Evolutionary conservation across 495 filamentous ascomycete species (phyloP).

Genomic region (Talaromyces stipitatus): DNA sequence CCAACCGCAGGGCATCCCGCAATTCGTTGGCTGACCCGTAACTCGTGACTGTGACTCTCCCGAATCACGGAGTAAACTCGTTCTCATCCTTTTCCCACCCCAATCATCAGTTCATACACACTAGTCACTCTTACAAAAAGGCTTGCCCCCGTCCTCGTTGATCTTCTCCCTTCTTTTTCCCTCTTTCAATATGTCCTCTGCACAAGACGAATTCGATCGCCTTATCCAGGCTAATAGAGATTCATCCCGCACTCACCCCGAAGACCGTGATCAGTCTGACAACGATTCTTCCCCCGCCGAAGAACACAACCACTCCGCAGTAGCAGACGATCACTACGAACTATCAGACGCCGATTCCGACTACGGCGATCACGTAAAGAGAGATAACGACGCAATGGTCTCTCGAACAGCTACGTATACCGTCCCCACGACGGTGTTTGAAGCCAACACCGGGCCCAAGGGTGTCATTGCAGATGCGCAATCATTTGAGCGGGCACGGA

Average conservation of each 20-base stretch:
- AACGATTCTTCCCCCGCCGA: conserved; percentile 8
- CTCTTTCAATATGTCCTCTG: conserved; percentile 52
- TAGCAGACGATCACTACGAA: conserved; percentile 8
- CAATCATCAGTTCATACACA: neutral
- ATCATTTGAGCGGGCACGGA: conserved; percentile 77
- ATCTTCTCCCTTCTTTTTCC: neutral
- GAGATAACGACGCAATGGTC: conserved; percentile 40
- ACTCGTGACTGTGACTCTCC: neutral
- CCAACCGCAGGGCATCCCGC: neutral
- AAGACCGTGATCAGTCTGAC: conserved; percentile 36
- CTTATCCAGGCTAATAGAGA: conserved; percentile 54
- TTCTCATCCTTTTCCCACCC: neutral
- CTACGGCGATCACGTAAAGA: conserved; percentile 51
- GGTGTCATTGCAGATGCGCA: conserved; percentile 95
- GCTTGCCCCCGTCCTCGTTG: neutral
- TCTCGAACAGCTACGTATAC: conserved; percentile 36
- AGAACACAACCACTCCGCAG: conserved; percentile 27
- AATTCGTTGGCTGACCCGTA: neutral
- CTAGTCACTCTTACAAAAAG: neutral
- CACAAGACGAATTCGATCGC: conserved; percentile 79
- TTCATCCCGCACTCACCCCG: conserved; percentile 44
- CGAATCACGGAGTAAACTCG: neutral
- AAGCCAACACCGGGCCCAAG: conserved; percentile 92
- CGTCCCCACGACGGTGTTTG: conserved; percentile 55
- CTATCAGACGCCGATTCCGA: conserved; percentile 32